Conservation (phyloP, 139 green algal species). For the Picochlorum sp. region DNA sequence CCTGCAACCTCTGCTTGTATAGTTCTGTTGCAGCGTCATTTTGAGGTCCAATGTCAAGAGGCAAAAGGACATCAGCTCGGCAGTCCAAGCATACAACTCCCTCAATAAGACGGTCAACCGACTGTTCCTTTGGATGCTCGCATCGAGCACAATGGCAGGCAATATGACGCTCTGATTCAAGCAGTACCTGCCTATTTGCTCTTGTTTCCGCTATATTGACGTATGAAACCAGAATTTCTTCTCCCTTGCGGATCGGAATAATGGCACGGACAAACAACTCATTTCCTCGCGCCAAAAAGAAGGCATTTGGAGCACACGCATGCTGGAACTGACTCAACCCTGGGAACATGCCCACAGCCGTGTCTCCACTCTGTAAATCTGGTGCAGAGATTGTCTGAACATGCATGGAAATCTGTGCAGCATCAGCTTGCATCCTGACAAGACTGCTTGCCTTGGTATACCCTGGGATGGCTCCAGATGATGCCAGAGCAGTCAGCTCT, state of each 20-base stretch:
- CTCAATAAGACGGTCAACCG: constrained; percentile 22
- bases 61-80: constrained; percentile 16
- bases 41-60: not conserved
- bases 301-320: constrained; percentile 13
- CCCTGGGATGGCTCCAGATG: constrained; percentile 5
- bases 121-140: constrained; percentile 8
- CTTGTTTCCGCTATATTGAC: constrained; percentile 13
- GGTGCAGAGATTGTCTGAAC: not conserved
- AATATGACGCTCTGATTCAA: constrained; percentile 6
- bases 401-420: constrained; percentile 8
- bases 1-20: constrained; percentile 5
- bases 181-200: not conserved
- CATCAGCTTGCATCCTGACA: constrained; percentile 16
- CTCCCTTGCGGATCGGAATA: constrained; percentile 11
- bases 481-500: constrained; percentile 20
- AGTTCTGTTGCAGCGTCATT: constrained; percentile 3
- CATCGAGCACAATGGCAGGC: constrained; percentile 20
- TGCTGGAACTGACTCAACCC: constrained; percentile 9
- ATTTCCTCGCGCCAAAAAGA: not conserved
- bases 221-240: constrained; percentile 14
- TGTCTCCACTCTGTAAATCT: not conserved
- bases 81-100: constrained; percentile 22
- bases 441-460: constrained; percentile 13
- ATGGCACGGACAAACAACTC: constrained; percentile 18
- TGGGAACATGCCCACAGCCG: constrained; percentile 12